Evolutionary conservation across 2,329 filamentous ascomycete genomes (phyloP), one percentile per base, ranked within the genome.

Genomic region (Fusarium sp.): DNA sequence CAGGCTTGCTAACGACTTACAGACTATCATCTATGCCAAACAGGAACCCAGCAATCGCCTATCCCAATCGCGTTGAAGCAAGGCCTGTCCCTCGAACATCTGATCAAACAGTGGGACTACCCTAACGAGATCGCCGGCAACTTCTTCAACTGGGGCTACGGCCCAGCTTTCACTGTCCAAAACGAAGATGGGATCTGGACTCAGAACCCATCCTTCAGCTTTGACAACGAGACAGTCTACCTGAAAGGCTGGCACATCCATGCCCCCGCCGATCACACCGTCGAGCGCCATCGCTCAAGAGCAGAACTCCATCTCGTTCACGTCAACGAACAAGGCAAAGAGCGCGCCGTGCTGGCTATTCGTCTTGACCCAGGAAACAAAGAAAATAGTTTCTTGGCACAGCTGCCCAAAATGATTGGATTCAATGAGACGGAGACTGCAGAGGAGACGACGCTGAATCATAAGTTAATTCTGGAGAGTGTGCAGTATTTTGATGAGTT

Each of bases 201-300:
- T 0, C 8, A 47, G 0, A 72, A 73, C 32, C 70, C 70, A 1
- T 71, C 67, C 0, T 61, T 73, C 43, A 62, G 51, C 20, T 72
- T 66, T 15, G 70, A 72, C 38, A 69, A 72, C 6, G 60, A 73
- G 15, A 72, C 70, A 1, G 57, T 73, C 9, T 72, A 72, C 7
- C 64, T 73, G 22, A 59, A 62, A 4, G 70, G 70, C 15, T 72
- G 70, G 70, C 70, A 72, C 32, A 72, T 72, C 1, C 70, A 72
- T 10, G 51, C 70, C 0, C 70, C 70, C 4, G 70, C 70, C 0
- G 70, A 72, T 15, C 70, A 72, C 24, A 69, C 70, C 3, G 70
- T 72, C 2, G 70, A 70, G 2, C 48, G 70, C 3, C 25, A 73
- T 22, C 70, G 70, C 8, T 73, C 70, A 10, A 73, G 71, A 20